phyloP scores from a whole-genome alignment of 1,284 basidiomycete genomes.

The Puccinia triticina region DNA sequence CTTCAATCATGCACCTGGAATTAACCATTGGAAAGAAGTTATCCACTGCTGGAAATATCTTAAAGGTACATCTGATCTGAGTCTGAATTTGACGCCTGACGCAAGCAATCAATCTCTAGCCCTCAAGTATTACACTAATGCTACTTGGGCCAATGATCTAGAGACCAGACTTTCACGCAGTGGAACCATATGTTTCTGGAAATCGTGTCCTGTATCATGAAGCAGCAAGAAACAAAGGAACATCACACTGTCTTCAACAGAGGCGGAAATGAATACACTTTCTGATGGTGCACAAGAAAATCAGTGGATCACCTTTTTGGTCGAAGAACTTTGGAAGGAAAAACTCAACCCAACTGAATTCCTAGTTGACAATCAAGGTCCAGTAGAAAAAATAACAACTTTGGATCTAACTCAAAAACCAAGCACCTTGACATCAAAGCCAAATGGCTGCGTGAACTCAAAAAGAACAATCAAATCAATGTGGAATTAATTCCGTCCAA shows the following conservation, averaged over 20 bases:
- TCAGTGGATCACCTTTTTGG: neutral
- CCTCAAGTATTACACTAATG: neutral
- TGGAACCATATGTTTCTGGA: neutral
- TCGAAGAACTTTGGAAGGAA: neutral
- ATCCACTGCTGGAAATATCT: too few species aligned
- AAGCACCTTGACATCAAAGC: neutral
- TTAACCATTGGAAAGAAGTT: too few species aligned
- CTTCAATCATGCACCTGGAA: too few species aligned
- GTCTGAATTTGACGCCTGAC: too few species aligned
- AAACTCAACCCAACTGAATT: neutral
- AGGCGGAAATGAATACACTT: neutral
- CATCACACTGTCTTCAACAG: too few species aligned
- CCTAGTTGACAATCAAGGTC: neutral
- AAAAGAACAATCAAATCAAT: neutral
- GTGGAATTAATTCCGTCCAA: neutral
- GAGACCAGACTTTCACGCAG: neutral
- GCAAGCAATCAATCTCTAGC: too few species aligned
- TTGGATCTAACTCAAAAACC: conserved; percentile 1
- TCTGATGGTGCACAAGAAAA: neutral
- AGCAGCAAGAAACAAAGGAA: neutral
- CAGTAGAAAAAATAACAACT: neutral
- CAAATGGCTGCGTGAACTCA: neutral
- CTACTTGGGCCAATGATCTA: neutral
- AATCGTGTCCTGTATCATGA: neutral
- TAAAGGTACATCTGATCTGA: too few species aligned